Evolutionary conservation across 441 rosid species (phyloP), one percentile per base, ranked within the genome.

Genomic region (Pelargonium myrrhifolium): DNA sequence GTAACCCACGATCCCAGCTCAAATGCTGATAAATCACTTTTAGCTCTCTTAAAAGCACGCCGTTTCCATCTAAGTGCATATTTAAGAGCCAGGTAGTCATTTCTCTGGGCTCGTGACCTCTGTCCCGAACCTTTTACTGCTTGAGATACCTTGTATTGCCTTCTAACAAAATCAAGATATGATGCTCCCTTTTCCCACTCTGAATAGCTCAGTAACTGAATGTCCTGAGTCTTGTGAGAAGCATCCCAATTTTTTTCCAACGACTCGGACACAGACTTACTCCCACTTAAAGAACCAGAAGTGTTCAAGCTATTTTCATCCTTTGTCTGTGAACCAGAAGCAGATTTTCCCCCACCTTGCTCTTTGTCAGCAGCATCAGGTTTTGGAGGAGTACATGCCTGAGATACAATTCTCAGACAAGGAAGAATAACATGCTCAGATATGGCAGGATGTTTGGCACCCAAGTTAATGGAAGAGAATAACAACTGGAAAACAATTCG

Each of bases 151-250:
- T 86, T 90, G 82, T 92, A 93, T 76, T 94, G 96, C 82, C 99
- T 92, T 85, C 99, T 86, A 75, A 96, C 99, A 87, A 96, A 96
- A 79, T 96, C 99, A 72, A 96, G 86, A 78, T 96, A 96, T n/a
- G 99, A 86, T 71, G 99, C 97, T 78, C 99, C 99, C 78, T 82
- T 89, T 77, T 93, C 98, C 99, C 99, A 96, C 80, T 96, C 99
- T 56, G 91, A 81, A 80, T 90, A 96, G 83, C 99, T 96, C 39
- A 94, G 77, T 72, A 94, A 85, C 70, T 90, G 91, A 77, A 94
- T 86, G 78, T 94, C 99, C 74, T 75, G 94, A 53, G 84, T 79
- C 85, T 83, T 92, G 43, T 85, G 82, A 68, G 93, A 84, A 68
- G 80, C 77, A 77, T 89, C 89, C 84, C 82, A 82, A 77, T 83